These are phyloP conservation scores for Zygnema cylindricum DNA, from an alignment of 139 green algal species.

Conservation along the genomic window DNA sequence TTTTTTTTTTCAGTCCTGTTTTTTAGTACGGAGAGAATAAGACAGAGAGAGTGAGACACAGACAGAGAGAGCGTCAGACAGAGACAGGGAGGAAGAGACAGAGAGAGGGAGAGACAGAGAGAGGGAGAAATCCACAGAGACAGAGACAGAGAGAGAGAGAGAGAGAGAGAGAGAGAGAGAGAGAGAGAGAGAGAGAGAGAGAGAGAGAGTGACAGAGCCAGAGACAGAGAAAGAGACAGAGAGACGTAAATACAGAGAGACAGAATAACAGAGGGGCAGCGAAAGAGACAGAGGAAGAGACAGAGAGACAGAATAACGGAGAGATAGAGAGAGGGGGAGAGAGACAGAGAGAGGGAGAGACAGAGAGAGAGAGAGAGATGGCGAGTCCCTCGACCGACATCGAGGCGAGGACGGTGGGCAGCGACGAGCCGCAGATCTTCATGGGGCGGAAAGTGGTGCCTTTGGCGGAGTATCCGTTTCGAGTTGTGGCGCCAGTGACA, in stretches of 20 bases:
- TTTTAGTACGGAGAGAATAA: background rate
- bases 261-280: background rate
- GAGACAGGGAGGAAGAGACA: background rate
- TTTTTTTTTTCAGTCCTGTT: too few relatives aligned
- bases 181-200: background rate
- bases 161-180: background rate
- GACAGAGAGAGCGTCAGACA: background rate
- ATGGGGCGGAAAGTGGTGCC: background rate
- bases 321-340: conserved; percentile 25
- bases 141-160: background rate
- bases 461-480: background rate
- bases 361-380: background rate
- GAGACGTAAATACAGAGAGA: background rate
- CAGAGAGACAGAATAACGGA: background rate
- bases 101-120: background rate
- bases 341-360: background rate
- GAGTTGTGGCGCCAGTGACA: background rate
- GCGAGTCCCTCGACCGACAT: background rate
- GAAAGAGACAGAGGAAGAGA: background rate
- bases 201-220: background rate
- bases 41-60: background rate
- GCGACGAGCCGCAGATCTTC: background rate
- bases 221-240: conserved; percentile 14
- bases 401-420: background rate
- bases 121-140: background rate